Base-by-base conservation (phyloP, 2,329 filamentous ascomycete genomes). In the Rhexocercosporidium sp. region DNA sequence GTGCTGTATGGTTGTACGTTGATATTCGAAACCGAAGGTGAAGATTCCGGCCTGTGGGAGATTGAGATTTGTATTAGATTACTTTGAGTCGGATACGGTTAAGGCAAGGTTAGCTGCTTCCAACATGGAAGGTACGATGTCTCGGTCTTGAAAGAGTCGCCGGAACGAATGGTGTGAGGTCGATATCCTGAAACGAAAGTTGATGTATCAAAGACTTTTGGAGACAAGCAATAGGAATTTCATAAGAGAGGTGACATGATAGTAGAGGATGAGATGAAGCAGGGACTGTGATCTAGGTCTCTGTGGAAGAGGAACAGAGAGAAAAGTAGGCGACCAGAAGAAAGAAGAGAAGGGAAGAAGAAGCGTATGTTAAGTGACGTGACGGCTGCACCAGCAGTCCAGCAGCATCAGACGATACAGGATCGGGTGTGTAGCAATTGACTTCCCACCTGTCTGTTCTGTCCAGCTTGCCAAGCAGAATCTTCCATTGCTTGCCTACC, bases 71-170 rank as follows among this genome's bases (percentile, higher is more conserved):
- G 14, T 47, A 47, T 22, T 22, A 22, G 20, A 22, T 47, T 44
- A 25, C 18, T 29, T 46, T 29, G n/a, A 31, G 57, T 34, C 41
- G 57, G n/a, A 37, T 37, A 11, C 62, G 62, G 66, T 57, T 25
- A 62, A 56, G 51, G 37, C 27, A 37, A 59, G 49, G 41, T 64
- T 11, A 7, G 20, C 18, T 29, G 18, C 54, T 39, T 61, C 49
- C 47, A 61, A 59, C 22, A 56, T 62, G 27, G 54, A 39, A 69
- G 65, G 44, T 53, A 49, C 59, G 44, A 41, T 64, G 65, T 70
- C 46, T 64, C 34, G 59, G 59, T 63, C 39, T 61, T 29, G 22
- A 34, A 57, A 51, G 47, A 64, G 59, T 60, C 20, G 61, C 18
- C 22, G 25, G 27, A 53, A 27, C 56, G 49, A 53, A 62, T 47